phyloP scores from a whole-genome alignment of 441 rosid species.

The Rhodomyrtus psidioides region DNA sequence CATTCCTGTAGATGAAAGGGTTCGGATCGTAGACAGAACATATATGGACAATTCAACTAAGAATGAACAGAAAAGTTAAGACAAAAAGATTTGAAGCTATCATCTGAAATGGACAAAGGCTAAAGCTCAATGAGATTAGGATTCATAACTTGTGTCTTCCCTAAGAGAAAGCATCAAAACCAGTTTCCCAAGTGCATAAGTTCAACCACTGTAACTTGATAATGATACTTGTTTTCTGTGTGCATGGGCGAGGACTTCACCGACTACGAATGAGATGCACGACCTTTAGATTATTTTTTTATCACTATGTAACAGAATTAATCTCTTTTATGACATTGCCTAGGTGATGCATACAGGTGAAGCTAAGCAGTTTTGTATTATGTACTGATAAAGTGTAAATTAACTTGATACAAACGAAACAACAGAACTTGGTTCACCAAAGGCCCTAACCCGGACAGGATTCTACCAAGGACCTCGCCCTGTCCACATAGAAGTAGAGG shows the following conservation, averaged over 20 bases:
- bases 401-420: not conserved
- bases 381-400: not conserved
- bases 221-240: not conserved
- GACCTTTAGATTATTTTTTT: not conserved
- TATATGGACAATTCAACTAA: not conserved
- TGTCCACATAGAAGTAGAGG: not conserved
- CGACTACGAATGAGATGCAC: not conserved
- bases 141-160: not conserved
- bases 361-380: not conserved
- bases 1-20: slow-evolving; percentile 50
- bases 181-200: not conserved
- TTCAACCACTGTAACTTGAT: not conserved
- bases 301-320: not conserved
- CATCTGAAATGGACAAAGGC: not conserved
- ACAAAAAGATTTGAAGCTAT: not conserved
- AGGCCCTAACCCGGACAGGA: not conserved
- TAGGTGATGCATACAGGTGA: not conserved
- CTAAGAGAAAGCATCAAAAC: not conserved
- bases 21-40: not conserved
- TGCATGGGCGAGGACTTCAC: not conserved
- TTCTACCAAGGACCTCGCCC: not conserved
- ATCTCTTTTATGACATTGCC: not conserved
- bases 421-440: not conserved
- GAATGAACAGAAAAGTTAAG: not conserved
- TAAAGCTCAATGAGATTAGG: not conserved